Evolutionary conservation across 345 rosid genomes (phyloP).

Genomic region (Dovyalis caffra): DNA sequence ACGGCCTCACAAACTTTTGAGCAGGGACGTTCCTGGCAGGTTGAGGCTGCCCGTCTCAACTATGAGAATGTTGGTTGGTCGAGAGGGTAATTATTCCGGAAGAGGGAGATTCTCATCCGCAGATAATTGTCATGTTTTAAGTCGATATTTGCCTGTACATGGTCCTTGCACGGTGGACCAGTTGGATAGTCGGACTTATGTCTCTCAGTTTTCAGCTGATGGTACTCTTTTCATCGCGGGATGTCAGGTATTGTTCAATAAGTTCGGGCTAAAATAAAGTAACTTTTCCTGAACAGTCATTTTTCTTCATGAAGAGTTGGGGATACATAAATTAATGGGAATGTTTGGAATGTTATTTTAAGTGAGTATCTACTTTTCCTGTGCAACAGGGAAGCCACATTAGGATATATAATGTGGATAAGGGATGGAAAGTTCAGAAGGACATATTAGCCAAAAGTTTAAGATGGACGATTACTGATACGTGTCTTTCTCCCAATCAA

Average conservation of each 20-base stretch:
- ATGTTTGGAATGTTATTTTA: background rate
- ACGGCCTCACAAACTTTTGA: slow-evolving; percentile 36
- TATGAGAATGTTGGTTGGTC: slow-evolving; percentile 56
- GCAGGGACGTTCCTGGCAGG: slow-evolving; percentile 24
- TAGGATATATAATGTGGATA: slow-evolving; percentile 60
- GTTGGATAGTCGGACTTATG: slow-evolving; percentile 45
- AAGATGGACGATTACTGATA: slow-evolving; percentile 65
- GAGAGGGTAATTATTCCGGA: slow-evolving; percentile 58
- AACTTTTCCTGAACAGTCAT: background rate
- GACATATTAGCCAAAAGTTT: slow-evolving; percentile 49
- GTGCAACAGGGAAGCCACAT: slow-evolving; percentile 47
- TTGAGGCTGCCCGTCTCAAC: slow-evolving; percentile 46
- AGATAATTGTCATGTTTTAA: slow-evolving; percentile 56
- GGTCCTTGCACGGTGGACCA: slow-evolving; percentile 48
- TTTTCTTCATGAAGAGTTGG: background rate
- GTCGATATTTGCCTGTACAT: slow-evolving; percentile 53
- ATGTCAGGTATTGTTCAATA: slow-evolving; percentile 45
- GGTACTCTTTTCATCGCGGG: slow-evolving; percentile 62
- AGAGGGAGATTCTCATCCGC: slow-evolving; percentile 58
- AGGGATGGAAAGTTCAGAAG: slow-evolving; percentile 59
- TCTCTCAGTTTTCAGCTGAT: slow-evolving; percentile 64
- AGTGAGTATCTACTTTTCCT: slow-evolving; percentile 5
- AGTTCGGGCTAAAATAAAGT: background rate
- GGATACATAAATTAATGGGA: background rate
- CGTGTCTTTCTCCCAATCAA: slow-evolving; percentile 63